Evolutionary conservation across 495 filamentous ascomycete genomes (phyloP), one percentile per base, ranked within the genome.

Genomic region (Hypoxylon lienhwacheense): DNA sequence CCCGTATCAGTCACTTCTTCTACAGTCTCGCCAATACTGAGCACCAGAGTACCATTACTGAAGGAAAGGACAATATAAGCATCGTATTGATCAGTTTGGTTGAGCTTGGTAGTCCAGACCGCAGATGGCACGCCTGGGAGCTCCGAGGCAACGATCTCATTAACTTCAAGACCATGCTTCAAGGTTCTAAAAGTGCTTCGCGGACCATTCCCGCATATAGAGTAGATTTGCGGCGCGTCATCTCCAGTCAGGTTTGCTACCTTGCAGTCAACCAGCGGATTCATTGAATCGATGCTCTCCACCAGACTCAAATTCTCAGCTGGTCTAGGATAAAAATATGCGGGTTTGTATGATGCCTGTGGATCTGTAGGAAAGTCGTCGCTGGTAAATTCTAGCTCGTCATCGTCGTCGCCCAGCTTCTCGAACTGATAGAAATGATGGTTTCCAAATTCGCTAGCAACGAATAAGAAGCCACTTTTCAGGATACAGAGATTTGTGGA

Each of bases 361-460:
- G 85, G 77, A 61, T 96, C 89, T 1, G 85, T 79, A 1, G 90
- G 86, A 60, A 87, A 93, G 32, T 84, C 74, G 36, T 96, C 89
- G 66, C 91, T 97, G 34, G 76, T 82, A 61, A 88, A 95, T 63
- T 91, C 89, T 2, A 80, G 77, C 66, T 97, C 91, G 14, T 95
- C 86, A 55, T 92, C 88, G 62, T 97, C 91, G 57, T 99, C 93
- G n/a, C 91, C 93, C 12, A 99, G 82, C 66, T 96, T 95, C 65
- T 96, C 90, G 56, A 99, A 96, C 69, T 97, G 91, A 67, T 97
- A 97, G 51, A 99, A 91, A 55, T 91, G 85, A 65, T 95, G 89
- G 54, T 96, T 91, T 11, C 95, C 95, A 36, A 85, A 86, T 70
- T 97, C 92, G 66, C 88, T 87, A 10, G 91, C 93, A 28, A 92